phyloP scores from a whole-genome alignment of 2,329 filamentous ascomycete genomes.

The Hypoxylon sp. region DNA sequence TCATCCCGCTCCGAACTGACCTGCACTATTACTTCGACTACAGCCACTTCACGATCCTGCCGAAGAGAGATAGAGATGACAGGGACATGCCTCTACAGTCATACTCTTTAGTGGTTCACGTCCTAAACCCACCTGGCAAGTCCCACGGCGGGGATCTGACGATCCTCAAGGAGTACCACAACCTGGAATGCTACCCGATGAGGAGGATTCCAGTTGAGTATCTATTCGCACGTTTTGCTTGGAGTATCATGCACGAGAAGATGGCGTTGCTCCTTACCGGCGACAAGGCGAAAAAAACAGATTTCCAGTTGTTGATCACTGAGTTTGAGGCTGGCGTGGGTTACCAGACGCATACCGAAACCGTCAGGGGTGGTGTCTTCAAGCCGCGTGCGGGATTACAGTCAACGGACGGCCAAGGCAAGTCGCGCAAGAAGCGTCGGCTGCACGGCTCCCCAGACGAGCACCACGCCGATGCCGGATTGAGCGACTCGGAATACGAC shows the following conservation, averaged over 20 bases:
- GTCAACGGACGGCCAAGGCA: too few species aligned
- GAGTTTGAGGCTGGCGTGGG: too few species aligned
- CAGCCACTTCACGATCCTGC: not conserved
- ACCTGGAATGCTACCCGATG: not conserved
- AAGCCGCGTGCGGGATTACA: too few species aligned
- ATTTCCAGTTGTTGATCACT: not conserved
- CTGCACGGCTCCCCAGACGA: too few species aligned
- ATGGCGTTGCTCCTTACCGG: not conserved
- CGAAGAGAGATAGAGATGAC: not conserved
- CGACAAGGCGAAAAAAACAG: not conserved
- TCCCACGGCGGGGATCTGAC: not conserved
- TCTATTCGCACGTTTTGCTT: not conserved
- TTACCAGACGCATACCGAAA: too few species aligned
- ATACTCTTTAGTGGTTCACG: not conserved
- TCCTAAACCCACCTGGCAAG: not conserved
- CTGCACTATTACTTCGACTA: not conserved
- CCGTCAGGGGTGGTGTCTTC: too few species aligned
- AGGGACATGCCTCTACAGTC: not conserved
- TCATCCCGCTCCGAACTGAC: not conserved
- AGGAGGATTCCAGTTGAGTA: not conserved
- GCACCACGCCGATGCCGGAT: too few species aligned
- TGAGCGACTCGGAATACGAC: too few species aligned
- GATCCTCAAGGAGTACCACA: not conserved
- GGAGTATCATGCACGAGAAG: not conserved
- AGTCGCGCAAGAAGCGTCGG: too few species aligned